Evolutionary conservation across 2,329 filamentous ascomycete species (phyloP).

Genomic region (Alternaria sp.): DNA sequence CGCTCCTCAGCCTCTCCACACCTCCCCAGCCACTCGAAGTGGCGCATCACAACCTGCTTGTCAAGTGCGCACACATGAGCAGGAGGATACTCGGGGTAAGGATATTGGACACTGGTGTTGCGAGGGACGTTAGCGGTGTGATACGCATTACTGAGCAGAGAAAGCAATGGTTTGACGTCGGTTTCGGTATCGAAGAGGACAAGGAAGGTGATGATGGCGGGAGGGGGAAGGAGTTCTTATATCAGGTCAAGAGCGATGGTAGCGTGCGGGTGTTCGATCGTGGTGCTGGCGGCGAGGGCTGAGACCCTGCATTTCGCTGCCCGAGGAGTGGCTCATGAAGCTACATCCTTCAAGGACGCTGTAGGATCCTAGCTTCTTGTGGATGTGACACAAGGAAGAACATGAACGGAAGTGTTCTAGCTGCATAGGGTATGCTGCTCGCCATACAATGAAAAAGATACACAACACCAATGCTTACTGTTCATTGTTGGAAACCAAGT

Average conservation of each 20-base stretch:
- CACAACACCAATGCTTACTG: not conserved
- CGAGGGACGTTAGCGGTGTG: constrained; percentile 89
- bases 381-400: not conserved
- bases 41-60: constrained; percentile 62
- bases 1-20: constrained; percentile 65
- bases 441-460: not conserved
- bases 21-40: constrained; percentile 53
- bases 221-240: constrained; percentile 76
- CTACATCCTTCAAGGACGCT: not conserved
- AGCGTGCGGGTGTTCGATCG: constrained; percentile 84
- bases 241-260: constrained; percentile 81
- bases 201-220: constrained; percentile 28
- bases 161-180: constrained; percentile 39
- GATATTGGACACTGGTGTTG: constrained; percentile 84
- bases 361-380: not conserved
- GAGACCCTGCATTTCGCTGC: not conserved
- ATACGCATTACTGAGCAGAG: constrained; percentile 70
- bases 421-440: not conserved
- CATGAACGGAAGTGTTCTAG: not conserved
- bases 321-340: not conserved
- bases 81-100: constrained; percentile 75
- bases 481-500: not conserved
- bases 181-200: constrained; percentile 30
- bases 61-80: constrained; percentile 78
- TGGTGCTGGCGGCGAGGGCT: constrained; percentile 59